These are phyloP conservation scores for Penicillium frequentans DNA, from an alignment of 2,329 filamentous ascomycete genomes.

Conservation along the genomic window DNA sequence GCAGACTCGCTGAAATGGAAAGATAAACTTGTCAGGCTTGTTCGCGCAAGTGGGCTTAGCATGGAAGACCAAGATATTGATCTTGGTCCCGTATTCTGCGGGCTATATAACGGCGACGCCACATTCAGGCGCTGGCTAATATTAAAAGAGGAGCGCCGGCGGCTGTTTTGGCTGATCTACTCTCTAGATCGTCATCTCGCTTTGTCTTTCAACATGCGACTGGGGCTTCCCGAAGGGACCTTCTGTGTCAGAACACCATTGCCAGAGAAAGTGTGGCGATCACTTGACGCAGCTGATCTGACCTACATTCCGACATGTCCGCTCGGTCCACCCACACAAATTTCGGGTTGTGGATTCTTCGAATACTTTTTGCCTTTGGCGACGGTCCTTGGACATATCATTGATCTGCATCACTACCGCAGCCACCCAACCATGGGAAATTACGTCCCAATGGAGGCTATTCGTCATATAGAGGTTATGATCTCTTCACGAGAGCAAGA, in stretches of 20 bases:
- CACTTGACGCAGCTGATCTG: slow-evolving; percentile 34
- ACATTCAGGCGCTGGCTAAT: slow-evolving; percentile 20
- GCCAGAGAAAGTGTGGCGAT: slow-evolving; percentile 45
- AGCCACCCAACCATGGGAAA: slow-evolving; percentile 46
- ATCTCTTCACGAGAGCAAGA: slow-evolving; percentile 44
- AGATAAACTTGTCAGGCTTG: slow-evolving; percentile 45
- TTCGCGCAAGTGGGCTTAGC: slow-evolving; percentile 40
- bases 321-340: slow-evolving; percentile 37
- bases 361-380: slow-evolving; percentile 54
- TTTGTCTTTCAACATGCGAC: slow-evolving; percentile 48
- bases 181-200: slow-evolving; percentile 50
- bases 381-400: slow-evolving; percentile 51
- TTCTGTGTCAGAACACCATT: slow-evolving; percentile 40
- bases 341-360: slow-evolving; percentile 48
- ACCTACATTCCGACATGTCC: slow-evolving; percentile 34
- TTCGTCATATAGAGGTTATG: slow-evolving; percentile 37
- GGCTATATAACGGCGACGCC: slow-evolving; percentile 32
- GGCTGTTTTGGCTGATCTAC: slow-evolving; percentile 53
- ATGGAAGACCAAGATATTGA: slow-evolving; percentile 40
- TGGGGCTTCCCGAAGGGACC: slow-evolving; percentile 49
- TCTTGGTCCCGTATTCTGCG: slow-evolving; percentile 38
- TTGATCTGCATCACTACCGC: slow-evolving; percentile 48
- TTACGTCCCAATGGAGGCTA: slow-evolving; percentile 36
- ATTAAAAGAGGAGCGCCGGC: slow-evolving; percentile 44
- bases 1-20: slow-evolving; percentile 52